Conservation (phyloP, 306 rosid species). For the Citrullus amarus region DNA sequence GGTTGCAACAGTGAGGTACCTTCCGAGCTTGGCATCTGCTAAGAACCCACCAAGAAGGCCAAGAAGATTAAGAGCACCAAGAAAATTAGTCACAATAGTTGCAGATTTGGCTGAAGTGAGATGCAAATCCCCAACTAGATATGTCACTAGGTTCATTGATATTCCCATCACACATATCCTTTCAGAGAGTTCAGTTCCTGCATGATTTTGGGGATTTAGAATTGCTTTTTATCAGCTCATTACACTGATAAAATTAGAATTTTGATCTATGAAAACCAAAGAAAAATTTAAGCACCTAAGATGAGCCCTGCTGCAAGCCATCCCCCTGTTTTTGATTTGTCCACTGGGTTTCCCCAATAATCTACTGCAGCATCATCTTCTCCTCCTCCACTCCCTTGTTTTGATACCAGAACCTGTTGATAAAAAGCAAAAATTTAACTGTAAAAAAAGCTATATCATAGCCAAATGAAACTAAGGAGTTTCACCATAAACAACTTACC, state of each 20-base stretch:
- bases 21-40: slow-evolving; percentile 83
- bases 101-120: slow-evolving; percentile 76
- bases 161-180: slow-evolving; percentile 87
- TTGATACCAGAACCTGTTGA: slow-evolving; percentile 44
- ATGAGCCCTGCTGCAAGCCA: slow-evolving; percentile 91
- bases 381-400: slow-evolving; percentile 30
- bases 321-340: slow-evolving; percentile 66
- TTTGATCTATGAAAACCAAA: neutral
- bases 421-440: neutral
- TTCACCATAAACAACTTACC: slow-evolving; percentile 30
- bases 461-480: neutral
- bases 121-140: slow-evolving; percentile 57
- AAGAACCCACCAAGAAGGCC: slow-evolving; percentile 86
- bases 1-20: slow-evolving; percentile 49
- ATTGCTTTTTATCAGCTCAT: neutral
- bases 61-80: slow-evolving; percentile 87
- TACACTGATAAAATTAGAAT: neutral
- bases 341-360: slow-evolving; percentile 52
- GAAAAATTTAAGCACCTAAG: slow-evolving; percentile 40
- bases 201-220: slow-evolving; percentile 10
- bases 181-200: slow-evolving; percentile 82
- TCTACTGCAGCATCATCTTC: slow-evolving; percentile 36
- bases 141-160: slow-evolving; percentile 82
- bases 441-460: neutral
- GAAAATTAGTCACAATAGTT: slow-evolving; percentile 63